Base-by-base conservation (phyloP, 2,329 filamentous ascomycete species). In the Penicillium sp. region DNA sequence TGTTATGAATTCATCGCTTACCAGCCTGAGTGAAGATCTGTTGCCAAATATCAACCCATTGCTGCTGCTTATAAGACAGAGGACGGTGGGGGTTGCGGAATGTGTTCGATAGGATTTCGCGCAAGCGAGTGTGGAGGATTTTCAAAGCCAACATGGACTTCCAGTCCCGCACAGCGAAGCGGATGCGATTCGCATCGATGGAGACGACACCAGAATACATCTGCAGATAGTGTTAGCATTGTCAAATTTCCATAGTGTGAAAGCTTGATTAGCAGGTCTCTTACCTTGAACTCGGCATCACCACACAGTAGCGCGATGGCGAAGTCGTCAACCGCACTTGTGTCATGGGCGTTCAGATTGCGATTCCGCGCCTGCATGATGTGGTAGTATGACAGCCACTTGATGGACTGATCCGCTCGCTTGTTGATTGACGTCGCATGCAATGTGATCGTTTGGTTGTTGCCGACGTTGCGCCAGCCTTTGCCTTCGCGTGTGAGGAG, bases 321-420 rank as follows among this genome's bases (percentile, higher is more conserved):
- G 60, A 97, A 89, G 41, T 92, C 88, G 43, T 96, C 88, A 1
- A 88, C 86, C 1, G 87, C 84, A 10, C 88, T 90, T 2, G 90
- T 95, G 69, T 96, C 91, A 62, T 97, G 92, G 0, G 94, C 94
- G 60, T 96, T 95, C 62, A 93, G 90, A 65, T 70, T 79, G 78
- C 82, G 83, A 82, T 87, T 90, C 76, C 79, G 92, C 3, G 89
- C 88, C 72, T 97, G 92, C 90, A 97, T 96, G 60, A 97, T 96
- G 71, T 96, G 89, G 75, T 97, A 97, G 72, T 96, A 99, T 0
- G 90, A 94, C 42, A 99, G 77, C 86, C 90, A 97, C 67, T 86
- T 88, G 38, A 92, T 77, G 39, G 68, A 60, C 1, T 59, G 39
- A n/a, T 74, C 72, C 5, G 69, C 59, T 10, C 80, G 83, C 68